Base-by-base conservation (phyloP, 768 basidiomycete genomes). In the Pulveroboletus sp. region DNA sequence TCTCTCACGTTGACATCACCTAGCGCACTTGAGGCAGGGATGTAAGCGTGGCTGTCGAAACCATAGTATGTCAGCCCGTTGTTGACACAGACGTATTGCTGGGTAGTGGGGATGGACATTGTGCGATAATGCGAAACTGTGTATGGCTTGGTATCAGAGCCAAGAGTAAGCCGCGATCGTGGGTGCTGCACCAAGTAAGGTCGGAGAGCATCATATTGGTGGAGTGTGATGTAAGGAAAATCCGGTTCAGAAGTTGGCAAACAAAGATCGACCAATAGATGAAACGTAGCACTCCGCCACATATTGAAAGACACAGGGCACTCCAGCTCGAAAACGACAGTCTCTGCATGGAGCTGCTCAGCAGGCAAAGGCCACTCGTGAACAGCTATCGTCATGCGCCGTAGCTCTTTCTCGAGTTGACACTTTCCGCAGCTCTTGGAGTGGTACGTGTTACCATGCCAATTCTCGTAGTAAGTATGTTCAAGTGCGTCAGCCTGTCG, bases 301-400 rank as follows among this genome's bases (percentile, higher is more conserved):
- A 71, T 61, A n/a, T 64, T 54, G 50, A 77, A 74, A 8, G 60
- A 49, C 8, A 59, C 17, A 5, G 78, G 78, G 37, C 67, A 67
- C 10, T 52, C 47, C 2, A 77, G 49, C 48, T 79, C 76, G 45
- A 79, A 79, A 1, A 78, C 60, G 11, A 69, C 62, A 0, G 54
- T 52, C 44, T 68, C 57, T 0, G 66, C 65, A 7, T 49, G 25
- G 8, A 57, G 16, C 4, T 16, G 19, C 9, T 54, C 29, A 1
- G 48, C 36, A 0, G 78, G 75, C 31, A 79, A 53, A 0, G 78
- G 78, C 75, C 75, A 76, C 48, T 79, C 77, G 39, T 74, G 66
- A 8, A 73, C 55, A 1, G n/a, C 3, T 27, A 79, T 76, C 0
- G 16, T 2, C 61, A 76, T 53, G 0, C 0, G 10, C 0, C 20